phyloP scores from a whole-genome alignment of 164 flowering plant species.

The Sedum album region DNA sequence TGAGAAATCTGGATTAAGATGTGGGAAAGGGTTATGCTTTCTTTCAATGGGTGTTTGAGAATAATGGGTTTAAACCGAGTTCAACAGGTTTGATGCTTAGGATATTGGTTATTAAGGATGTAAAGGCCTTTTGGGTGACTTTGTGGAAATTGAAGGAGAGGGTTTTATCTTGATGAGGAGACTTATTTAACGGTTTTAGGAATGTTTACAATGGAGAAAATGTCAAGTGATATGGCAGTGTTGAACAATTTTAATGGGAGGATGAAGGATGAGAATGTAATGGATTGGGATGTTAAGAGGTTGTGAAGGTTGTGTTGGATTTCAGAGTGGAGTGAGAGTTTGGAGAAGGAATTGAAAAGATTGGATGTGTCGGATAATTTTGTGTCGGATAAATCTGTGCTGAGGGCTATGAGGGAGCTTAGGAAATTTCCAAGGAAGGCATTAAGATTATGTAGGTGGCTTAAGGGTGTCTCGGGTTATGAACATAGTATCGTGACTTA shows the following conservation, averaged over 20 bases:
- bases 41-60: conserved; percentile 49
- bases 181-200: conserved; percentile 35
- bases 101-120: conserved; percentile 34
- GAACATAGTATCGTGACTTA: conserved; percentile 62
- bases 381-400: conserved; percentile 12
- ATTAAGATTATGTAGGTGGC: conserved; percentile 58
- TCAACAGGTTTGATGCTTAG: conserved; percentile 43
- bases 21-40: conserved; percentile 43
- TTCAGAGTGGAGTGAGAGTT: conserved; percentile 46
- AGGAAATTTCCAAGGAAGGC: conserved; percentile 47
- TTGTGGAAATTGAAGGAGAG: conserved; percentile 49
- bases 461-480: conserved; percentile 22
- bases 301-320: conserved; percentile 25
- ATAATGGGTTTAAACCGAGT: conserved; percentile 40
- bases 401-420: conserved; percentile 8
- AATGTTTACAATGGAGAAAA: conserved; percentile 29
- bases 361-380: conserved; percentile 46
- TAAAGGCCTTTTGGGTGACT: conserved; percentile 60
- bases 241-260: conserved; percentile 33
- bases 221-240: conserved; percentile 38
- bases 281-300: conserved; percentile 28
- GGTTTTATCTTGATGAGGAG: conserved; percentile 49
- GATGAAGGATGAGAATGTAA: conserved; percentile 39
- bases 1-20: conserved; percentile 45
- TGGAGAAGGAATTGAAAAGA: conserved; percentile 38